phyloP scores from a whole-genome alignment of 306 rosid genomes.

The Quercus alba region DNA sequence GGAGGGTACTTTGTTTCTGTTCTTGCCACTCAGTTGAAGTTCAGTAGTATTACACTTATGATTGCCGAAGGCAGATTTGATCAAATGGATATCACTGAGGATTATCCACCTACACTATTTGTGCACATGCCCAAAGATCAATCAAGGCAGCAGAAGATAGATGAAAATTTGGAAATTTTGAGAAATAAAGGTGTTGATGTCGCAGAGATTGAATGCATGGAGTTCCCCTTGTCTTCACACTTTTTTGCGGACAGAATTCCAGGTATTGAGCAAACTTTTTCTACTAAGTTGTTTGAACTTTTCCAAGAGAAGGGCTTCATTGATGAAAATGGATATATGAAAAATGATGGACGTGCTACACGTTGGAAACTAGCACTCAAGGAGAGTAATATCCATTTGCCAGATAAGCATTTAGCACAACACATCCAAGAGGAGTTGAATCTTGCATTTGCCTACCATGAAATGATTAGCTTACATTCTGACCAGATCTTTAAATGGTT shows the following conservation, averaged over 20 bases:
- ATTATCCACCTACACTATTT: slow-evolving; percentile 77
- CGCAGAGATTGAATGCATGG: slow-evolving; percentile 73
- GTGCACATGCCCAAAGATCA: slow-evolving; percentile 95
- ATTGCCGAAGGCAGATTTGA: slow-evolving; percentile 87
- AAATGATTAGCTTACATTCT: slow-evolving; percentile 76
- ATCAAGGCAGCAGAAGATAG: slow-evolving; percentile 63
- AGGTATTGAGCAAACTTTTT: slow-evolving; percentile 55
- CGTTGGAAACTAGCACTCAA: slow-evolving; percentile 54
- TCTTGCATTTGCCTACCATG: slow-evolving; percentile 85
- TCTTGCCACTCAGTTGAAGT: slow-evolving; percentile 59
- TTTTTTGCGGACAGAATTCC: slow-evolving; percentile 74
- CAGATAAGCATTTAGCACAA: slow-evolving; percentile 43
- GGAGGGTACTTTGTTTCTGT: slow-evolving; percentile 88
- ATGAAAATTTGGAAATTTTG: slow-evolving; percentile 41
- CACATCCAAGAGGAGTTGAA: slow-evolving; percentile 88
- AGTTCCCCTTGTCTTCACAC: slow-evolving; percentile 57
- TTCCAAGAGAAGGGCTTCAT: slow-evolving; percentile 62
- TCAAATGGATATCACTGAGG: slow-evolving; percentile 42
- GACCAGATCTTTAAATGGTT: slow-evolving; percentile 76
- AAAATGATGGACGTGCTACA: slow-evolving; percentile 65
- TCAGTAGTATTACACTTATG: slow-evolving; percentile 66
- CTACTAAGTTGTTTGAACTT: slow-evolving; percentile 53
- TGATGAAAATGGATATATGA: slow-evolving; percentile 75
- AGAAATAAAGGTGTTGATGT: slow-evolving; percentile 63
- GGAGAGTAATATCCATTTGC: slow-evolving; percentile 35